Base-by-base conservation (phyloP, 1,139 yeast species). In the Yamadazyma epiphylla region DNA sequence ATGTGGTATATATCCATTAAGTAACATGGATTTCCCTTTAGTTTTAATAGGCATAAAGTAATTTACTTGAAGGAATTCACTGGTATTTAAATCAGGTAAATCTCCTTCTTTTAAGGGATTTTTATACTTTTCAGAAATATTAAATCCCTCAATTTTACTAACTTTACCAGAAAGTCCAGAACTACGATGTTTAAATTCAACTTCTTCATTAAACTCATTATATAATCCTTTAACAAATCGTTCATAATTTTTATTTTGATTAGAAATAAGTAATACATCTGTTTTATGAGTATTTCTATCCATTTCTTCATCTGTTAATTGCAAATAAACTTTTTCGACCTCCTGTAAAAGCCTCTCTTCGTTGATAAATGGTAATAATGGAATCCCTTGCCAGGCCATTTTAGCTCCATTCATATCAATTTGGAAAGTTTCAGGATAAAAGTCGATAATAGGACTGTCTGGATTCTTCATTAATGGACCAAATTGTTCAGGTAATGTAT, bases 391-490 rank as follows among this genome's bases (percentile, higher is more conserved):
- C 97, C 97, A 89, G 30, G 94, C 72, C 87, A 83, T 83, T 45
- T 84, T 87, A 43, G 86, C 86, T 16, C 97, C 97, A 52, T 89
- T 88, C 95, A 88, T 86, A 58, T 89, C 97, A 42, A 89, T 83
- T 31, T 82, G 76, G 57, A 89, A 89, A 21, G 86, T 84, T 38
- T 76, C 86, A 0, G 97, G 97, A 50, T 89, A 89, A 47, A 88
- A 89, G 49, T 89, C 96, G 42, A 86, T 80, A 41, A 89, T 87
- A 33, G 84, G 94, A 35, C 95, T 85, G 30, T 77, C 76, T 0
- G 81, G 75, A 22, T 80, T 77, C 9, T 80, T 76, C 97, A 89
- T 89, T 44, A 94, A 63, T 1, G 83, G 80, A 36, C 94, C 72
- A 58, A 91, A 86, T 3, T 86, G 77, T 32, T 74, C 79, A 0